Percentiles rank a stretch among this genome's conserved stretches.
phyloP scores from a whole-genome alignment of 1,139 yeast species.

The Blastobotrys apis region DNA sequence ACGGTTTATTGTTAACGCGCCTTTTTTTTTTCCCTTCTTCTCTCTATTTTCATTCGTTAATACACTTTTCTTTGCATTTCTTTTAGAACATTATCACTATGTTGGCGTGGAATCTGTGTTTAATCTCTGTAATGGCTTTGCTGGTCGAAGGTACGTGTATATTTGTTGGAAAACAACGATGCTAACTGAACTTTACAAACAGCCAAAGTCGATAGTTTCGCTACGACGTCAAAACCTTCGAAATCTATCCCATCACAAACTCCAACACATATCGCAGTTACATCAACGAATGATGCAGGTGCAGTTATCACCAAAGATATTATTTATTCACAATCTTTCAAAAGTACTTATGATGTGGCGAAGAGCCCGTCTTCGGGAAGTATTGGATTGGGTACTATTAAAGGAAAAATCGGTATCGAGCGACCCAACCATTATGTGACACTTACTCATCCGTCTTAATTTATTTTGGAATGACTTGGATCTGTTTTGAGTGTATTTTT shows the following conservation, averaged over 20 bases:
- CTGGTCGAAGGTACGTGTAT: no score
- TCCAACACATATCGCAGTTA: slow-evolving; percentile 51
- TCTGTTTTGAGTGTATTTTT: no score
- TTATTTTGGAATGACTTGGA: no score
- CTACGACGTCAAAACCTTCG: slow-evolving; percentile 1
- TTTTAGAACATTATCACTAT: no score
- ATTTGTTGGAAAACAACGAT: no score
- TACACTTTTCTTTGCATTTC: neutral
- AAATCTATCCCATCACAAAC: slow-evolving; percentile 16
- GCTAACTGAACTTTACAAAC: no score
- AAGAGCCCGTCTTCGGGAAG: slow-evolving; percentile 46
- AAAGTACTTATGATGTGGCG: slow-evolving; percentile 36
- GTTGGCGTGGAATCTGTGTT: no score
- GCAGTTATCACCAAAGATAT: slow-evolving; percentile 38
- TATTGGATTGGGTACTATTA: slow-evolving; percentile 54
- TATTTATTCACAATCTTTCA: slow-evolving; percentile 50
- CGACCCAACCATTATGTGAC: slow-evolving; percentile 16
- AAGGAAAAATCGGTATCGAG: slow-evolving; percentile 53
- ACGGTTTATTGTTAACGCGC: no score
- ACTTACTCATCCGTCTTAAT: no score
- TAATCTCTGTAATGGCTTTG: no score
- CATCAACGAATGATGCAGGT: slow-evolving; percentile 45
- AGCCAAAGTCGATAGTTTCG: slow-evolving; percentile 11
- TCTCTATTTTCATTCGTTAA: neutral
- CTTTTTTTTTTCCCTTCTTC: neutral